Evolutionary conservation across 371 early-diverging fungal genomes (phyloP).

Genomic region (Fennellomyces sp.): DNA sequence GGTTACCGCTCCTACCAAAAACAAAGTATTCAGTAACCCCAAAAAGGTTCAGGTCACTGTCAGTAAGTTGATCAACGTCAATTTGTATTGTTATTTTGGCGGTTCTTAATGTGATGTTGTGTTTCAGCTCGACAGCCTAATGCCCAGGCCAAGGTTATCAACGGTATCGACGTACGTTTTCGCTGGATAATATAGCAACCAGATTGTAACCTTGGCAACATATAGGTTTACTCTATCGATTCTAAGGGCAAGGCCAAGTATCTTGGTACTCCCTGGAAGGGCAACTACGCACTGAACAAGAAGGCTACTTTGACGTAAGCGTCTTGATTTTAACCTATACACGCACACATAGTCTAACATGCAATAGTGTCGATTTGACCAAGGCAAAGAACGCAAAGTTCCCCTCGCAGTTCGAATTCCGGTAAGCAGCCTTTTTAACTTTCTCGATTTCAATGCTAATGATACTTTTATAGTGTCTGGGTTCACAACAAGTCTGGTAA

Average conservation of each 20-base stretch:
- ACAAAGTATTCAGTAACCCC: conserved; percentile 39
- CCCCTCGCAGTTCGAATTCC: conserved; percentile 53
- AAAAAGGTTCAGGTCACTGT: conserved; percentile 46
- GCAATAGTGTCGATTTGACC: conserved; percentile 42
- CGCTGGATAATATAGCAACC: neutral
- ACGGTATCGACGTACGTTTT: conserved; percentile 44
- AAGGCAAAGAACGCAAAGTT: conserved; percentile 36
- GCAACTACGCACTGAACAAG: conserved; percentile 37
- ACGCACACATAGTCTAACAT: neutral
- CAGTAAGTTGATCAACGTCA: conserved; percentile 39
- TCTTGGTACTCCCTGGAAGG: conserved; percentile 47
- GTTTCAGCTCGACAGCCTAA: conserved; percentile 41
- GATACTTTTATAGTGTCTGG: conserved; percentile 12
- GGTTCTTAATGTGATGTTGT: too few species aligned
- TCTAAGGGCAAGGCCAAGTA: conserved; percentile 39
- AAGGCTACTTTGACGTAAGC: conserved; percentile 47
- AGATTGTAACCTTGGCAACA: neutral
- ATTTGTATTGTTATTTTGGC: too few species aligned
- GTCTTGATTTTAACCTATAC: too few species aligned
- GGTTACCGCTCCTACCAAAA: conserved; percentile 35
- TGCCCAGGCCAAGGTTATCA: conserved; percentile 41
- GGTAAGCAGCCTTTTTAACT: conserved; percentile 27
- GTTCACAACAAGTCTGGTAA: conserved; percentile 33
- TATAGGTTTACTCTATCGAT: conserved; percentile 41
- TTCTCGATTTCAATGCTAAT: too few species aligned